Evolutionary conservation across 1,284 basidiomycete species (phyloP).

Genomic region (Testicularia cyperi): DNA sequence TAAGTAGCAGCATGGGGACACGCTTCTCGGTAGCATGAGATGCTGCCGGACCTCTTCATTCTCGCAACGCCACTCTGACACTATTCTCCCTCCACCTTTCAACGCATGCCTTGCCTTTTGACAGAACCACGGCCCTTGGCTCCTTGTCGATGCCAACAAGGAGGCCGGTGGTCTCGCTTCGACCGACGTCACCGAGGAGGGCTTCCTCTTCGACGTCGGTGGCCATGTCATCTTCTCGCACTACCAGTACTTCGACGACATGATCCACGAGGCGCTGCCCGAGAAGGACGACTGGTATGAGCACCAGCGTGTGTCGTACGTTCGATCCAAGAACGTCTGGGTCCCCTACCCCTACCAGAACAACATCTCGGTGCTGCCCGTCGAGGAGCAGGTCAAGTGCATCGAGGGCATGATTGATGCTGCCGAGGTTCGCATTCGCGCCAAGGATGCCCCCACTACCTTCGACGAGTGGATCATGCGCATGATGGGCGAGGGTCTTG

Average conservation of each 20-base stretch:
- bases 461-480: constrained; percentile 65
- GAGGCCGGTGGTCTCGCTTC: constrained; percentile 64
- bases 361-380: constrained; percentile 64
- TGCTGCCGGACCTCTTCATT: too few species aligned
- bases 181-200: constrained; percentile 64
- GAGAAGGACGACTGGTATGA: constrained; percentile 63
- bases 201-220: constrained; percentile 66
- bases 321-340: constrained; percentile 63
- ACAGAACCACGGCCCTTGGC: constrained; percentile 61
- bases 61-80: constrained; percentile 3
- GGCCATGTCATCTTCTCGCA: constrained; percentile 67
- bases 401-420: constrained; percentile 65
- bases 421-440: constrained; percentile 57
- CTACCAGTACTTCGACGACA: constrained; percentile 65
- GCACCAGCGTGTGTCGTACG: constrained; percentile 65
- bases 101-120: too few species aligned
- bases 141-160: constrained; percentile 62
- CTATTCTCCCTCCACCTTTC: constrained; percentile 4
- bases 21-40: too few species aligned
- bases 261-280: constrained; percentile 63
- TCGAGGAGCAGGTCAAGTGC: constrained; percentile 63
- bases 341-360: constrained; percentile 65
- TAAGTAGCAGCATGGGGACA: too few species aligned
- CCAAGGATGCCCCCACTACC: constrained; percentile 60
- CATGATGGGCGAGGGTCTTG: constrained; percentile 64